Percentiles rank a stretch among this genome's conserved stretches.
phyloP scores from a whole-genome alignment of 805 yeast genomes.

The Metschnikowia lunata region DNA sequence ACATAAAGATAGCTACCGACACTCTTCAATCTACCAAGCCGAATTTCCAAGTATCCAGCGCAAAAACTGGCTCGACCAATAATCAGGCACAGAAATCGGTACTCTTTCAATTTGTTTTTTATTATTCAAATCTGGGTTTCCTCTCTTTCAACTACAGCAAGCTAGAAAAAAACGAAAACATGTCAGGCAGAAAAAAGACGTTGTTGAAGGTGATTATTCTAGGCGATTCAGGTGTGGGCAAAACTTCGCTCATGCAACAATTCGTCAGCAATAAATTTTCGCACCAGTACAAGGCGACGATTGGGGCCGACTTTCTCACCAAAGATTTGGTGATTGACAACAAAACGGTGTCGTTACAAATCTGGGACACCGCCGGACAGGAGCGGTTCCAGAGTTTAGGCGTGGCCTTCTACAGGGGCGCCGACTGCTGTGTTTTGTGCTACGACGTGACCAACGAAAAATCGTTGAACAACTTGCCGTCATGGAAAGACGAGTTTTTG shows the following conservation, averaged over 20 bases:
- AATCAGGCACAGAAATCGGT: no score
- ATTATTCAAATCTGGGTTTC: no score
- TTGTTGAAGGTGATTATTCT: slow-evolving; percentile 81
- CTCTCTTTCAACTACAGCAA: no score
- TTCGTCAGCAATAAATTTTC: slow-evolving; percentile 92
- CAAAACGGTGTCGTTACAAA: slow-evolving; percentile 73
- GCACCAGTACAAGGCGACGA: slow-evolving; percentile 95
- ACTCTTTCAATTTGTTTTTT: no score
- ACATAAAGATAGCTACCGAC: no score
- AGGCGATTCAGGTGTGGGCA: slow-evolving; percentile 98
- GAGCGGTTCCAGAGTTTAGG: slow-evolving; percentile 96
- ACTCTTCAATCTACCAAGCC: no score
- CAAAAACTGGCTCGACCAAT: no score
- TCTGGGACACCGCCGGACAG: slow-evolving; percentile 47
- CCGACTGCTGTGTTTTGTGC: slow-evolving; percentile 95
- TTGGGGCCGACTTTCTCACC: slow-evolving; percentile 95
- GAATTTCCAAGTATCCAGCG: no score
- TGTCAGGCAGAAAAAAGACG: slow-evolving; percentile 69
- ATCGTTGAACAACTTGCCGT: slow-evolving; percentile 80
- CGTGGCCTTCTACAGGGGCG: slow-evolving; percentile 95
- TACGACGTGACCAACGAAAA: slow-evolving; percentile 94
- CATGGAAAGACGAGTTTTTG: slow-evolving; percentile 94
- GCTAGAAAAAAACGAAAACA: slow-evolving; percentile 10
- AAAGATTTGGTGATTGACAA: slow-evolving; percentile 86
- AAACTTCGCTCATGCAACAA: slow-evolving; percentile 95